A percentile compares a stretch with the other conserved stretches of the same genome.
These are phyloP conservation scores for Rhizopus arrhizus DNA, from an alignment of 371 early-diverging fungal species.

Conservation along the genomic window DNA sequence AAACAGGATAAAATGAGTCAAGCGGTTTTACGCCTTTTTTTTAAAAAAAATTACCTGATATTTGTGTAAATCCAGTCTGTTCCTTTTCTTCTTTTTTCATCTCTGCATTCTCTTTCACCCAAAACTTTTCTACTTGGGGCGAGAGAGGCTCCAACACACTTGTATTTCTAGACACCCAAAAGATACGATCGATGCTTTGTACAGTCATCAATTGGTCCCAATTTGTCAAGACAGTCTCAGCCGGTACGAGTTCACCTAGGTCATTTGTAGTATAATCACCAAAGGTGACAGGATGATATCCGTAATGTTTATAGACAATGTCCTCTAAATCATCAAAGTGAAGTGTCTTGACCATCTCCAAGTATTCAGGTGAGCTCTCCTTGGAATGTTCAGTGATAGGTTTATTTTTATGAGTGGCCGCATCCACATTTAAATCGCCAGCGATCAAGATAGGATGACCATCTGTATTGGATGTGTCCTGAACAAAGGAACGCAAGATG, in stretches of 20 bases:
- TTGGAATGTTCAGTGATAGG: slow-evolving; percentile 38
- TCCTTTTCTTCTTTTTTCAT: slow-evolving; percentile 23
- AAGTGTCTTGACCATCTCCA: slow-evolving; percentile 64
- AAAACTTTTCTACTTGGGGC: slow-evolving; percentile 37
- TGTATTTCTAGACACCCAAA: slow-evolving; percentile 38
- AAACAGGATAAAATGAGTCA: not conserved
- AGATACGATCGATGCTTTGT: slow-evolving; percentile 73
- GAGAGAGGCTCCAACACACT: not conserved
- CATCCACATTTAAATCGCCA: slow-evolving; percentile 84
- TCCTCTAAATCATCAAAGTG: slow-evolving; percentile 50
- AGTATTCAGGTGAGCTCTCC: slow-evolving; percentile 60
- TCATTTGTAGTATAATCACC: slow-evolving; percentile 58
- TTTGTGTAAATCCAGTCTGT: slow-evolving; percentile 37
- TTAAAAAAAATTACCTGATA: slow-evolving; percentile 39
- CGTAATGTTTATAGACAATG: slow-evolving; percentile 52
- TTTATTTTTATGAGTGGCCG: slow-evolving; percentile 52
- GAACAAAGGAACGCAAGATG: slow-evolving; percentile 66
- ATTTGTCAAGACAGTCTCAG: slow-evolving; percentile 65
- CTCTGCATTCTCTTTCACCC: slow-evolving; percentile 37
- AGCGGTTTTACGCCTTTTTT: not conserved
- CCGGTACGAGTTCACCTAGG: slow-evolving; percentile 45
- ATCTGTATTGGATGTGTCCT: slow-evolving; percentile 33
- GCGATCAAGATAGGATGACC: slow-evolving; percentile 62
- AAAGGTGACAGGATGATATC: slow-evolving; percentile 79
- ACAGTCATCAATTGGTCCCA: slow-evolving; percentile 52